phyloP scores from a whole-genome alignment of 345 rosid genomes.

The Heritiera littoralis region DNA sequence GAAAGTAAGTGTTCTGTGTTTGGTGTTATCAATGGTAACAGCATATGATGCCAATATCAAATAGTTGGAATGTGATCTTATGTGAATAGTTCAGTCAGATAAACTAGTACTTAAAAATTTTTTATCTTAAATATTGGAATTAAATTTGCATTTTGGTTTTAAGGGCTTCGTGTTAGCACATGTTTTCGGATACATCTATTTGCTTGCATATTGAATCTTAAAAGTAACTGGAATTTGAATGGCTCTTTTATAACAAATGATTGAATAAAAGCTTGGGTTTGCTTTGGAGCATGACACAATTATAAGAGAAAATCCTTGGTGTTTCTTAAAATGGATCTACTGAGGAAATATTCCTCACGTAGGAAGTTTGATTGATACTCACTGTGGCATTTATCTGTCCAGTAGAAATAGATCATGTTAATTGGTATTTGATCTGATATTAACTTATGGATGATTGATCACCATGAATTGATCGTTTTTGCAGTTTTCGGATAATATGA shows the following conservation, averaged over 20 bases:
- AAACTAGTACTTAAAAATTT: neutral
- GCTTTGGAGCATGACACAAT: neutral
- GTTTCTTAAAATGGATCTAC: neutral
- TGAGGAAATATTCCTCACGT: neutral
- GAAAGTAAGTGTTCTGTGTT: neutral
- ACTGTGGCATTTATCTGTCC: neutral
- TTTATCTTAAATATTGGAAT: neutral
- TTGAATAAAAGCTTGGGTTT: neutral
- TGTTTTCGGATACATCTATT: neutral
- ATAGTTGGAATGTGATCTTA: neutral
- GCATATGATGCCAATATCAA: neutral
- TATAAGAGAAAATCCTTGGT: neutral
- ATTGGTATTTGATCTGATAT: neutral
- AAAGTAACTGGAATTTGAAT: neutral
- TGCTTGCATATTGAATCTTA: neutral
- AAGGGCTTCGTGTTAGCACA: neutral
- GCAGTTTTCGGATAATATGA: neutral
- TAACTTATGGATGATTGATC: neutral
- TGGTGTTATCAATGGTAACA: constrained; percentile 8
- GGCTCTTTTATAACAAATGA: neutral
- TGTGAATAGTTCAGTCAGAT: constrained; percentile 3
- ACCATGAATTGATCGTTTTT: neutral
- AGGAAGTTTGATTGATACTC: neutral
- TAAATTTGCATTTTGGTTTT: neutral
- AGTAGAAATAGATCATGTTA: neutral